Conservation (phyloP, 2,329 filamentous ascomycete genomes). For the Arthrocladium fulminans region DNA sequence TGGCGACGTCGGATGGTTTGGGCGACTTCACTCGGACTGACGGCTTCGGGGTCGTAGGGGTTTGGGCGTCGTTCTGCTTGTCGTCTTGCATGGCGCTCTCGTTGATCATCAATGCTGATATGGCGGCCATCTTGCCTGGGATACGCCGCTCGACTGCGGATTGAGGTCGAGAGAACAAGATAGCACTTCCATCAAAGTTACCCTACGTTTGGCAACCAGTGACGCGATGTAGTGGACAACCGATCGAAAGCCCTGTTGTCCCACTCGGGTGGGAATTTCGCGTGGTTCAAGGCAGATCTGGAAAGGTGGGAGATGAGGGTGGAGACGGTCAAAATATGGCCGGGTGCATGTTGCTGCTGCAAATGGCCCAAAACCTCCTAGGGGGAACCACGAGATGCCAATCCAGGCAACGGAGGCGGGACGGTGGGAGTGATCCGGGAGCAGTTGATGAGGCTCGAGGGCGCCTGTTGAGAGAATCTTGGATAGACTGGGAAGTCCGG, state of each 20-base stretch:
- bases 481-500: neutral
- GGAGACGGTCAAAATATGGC: neutral
- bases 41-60: neutral
- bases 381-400: neutral
- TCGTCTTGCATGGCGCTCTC: neutral
- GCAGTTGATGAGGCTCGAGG: neutral
- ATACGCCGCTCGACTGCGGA: neutral
- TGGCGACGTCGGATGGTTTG: neutral
- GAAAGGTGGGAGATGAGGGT: neutral
- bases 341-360: neutral
- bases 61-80: neutral
- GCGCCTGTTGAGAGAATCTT: neutral
- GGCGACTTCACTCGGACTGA: constrained; percentile 2
- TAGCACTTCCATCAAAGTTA: constrained; percentile 6
- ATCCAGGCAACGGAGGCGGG: neutral
- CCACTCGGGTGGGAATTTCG: neutral
- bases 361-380: neutral
- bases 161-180: neutral
- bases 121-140: constrained; percentile 7
- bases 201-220: neutral
- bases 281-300: neutral
- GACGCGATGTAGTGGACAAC: neutral
- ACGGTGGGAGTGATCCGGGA: neutral
- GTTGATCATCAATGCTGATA: constrained; percentile 8
- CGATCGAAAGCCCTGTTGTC: neutral